These are phyloP conservation scores for Penicillium soppii DNA, from an alignment of 495 filamentous ascomycete genomes.

Conservation along the genomic window DNA sequence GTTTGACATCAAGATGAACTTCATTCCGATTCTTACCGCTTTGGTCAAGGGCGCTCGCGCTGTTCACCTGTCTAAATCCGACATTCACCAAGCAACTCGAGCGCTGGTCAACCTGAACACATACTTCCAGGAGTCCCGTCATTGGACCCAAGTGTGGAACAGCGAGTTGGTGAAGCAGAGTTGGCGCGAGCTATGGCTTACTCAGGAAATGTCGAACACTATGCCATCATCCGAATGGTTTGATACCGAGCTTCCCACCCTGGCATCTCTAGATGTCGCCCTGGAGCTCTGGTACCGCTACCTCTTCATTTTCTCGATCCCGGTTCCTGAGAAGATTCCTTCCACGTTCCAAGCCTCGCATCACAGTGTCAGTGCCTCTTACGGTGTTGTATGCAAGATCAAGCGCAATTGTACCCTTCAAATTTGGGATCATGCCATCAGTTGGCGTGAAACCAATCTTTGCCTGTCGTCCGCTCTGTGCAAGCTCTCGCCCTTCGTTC, in stretches of 20 bases:
- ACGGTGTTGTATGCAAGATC: constrained; percentile 66
- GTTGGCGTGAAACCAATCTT: constrained; percentile 62
- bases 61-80: constrained; percentile 45
- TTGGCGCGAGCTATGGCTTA: constrained; percentile 63
- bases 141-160: constrained; percentile 65
- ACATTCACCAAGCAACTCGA: constrained; percentile 55
- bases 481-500: constrained; percentile 57
- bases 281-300: constrained; percentile 64
- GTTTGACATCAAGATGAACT: constrained; percentile 58
- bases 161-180: constrained; percentile 58
- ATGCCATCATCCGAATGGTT: constrained; percentile 54
- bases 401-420: constrained; percentile 59
- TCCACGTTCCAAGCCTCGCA: constrained; percentile 68
- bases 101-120: constrained; percentile 61
- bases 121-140: constrained; percentile 58
- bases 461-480: constrained; percentile 60
- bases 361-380: constrained; percentile 62
- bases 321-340: constrained; percentile 61
- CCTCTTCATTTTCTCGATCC: constrained; percentile 68
- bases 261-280: constrained; percentile 55
- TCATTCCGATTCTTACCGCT: constrained; percentile 60
- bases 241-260: constrained; percentile 57
- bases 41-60: constrained; percentile 60
- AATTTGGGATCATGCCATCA: constrained; percentile 70
- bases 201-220: constrained; percentile 54